These are phyloP conservation scores for Schrenkiella parvula DNA, from an alignment of 345 rosid species.

Conservation along the genomic window DNA sequence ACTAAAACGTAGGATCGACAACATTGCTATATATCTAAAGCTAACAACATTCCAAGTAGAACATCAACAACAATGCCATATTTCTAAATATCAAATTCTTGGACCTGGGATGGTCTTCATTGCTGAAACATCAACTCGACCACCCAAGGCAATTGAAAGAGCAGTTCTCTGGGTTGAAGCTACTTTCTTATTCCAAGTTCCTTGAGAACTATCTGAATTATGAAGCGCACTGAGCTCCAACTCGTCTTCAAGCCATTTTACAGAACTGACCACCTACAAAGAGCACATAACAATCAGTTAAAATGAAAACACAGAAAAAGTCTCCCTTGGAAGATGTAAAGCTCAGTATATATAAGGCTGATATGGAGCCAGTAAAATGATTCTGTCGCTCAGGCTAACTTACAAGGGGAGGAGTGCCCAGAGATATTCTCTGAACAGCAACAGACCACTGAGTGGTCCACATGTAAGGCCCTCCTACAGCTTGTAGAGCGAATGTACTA, in stretches of 20 bases:
- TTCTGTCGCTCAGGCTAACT: constrained; percentile 35
- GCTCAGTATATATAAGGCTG: background rate
- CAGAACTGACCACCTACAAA: constrained; percentile 81
- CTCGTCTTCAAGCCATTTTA: constrained; percentile 97
- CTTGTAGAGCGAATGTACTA: constrained; percentile 60
- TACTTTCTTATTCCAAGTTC: constrained; percentile 78
- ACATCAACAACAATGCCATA: constrained; percentile 66
- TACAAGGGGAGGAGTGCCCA: constrained; percentile 96
- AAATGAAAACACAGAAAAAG: background rate
- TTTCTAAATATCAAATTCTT: constrained; percentile 4
- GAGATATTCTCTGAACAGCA: constrained; percentile 85
- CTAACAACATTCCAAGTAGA: constrained; percentile 30
- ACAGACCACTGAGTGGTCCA: constrained; percentile 73
- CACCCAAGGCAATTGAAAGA: constrained; percentile 86
- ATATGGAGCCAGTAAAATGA: background rate
- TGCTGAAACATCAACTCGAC: constrained; percentile 66
- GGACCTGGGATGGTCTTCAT: constrained; percentile 82
- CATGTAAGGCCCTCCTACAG: constrained; percentile 90
- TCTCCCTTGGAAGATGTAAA: background rate
- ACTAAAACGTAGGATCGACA: constrained; percentile 67
- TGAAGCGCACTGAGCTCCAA: constrained; percentile 85
- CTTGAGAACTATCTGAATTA: constrained; percentile 69
- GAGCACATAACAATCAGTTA: constrained; percentile 8
- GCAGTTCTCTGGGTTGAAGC: constrained; percentile 70
- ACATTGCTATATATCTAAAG: constrained; percentile 68